A percentile compares a stretch with the other conserved stretches of the same genome.
Conservation (phyloP, 371 early-diverging fungal genomes). For the Rhizopus arrhizus region DNA sequence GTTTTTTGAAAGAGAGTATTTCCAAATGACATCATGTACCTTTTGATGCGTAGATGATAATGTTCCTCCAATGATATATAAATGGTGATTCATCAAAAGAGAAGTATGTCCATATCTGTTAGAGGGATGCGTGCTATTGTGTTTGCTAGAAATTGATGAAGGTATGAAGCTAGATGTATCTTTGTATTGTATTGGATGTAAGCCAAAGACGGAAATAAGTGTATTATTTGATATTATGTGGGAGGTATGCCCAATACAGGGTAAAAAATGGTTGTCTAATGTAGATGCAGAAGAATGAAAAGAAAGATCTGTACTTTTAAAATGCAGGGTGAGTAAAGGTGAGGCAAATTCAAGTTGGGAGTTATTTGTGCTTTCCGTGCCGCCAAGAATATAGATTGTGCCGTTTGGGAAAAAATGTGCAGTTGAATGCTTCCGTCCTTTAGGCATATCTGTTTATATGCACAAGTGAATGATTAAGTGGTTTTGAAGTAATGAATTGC, state of each 20-base stretch:
- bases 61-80: slow-evolving; percentile 18
- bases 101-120: slow-evolving; percentile 26
- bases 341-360: slow-evolving; percentile 6
- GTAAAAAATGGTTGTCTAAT: neutral
- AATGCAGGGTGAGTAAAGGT: slow-evolving; percentile 11
- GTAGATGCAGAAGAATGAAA: slow-evolving; percentile 1
- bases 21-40: slow-evolving; percentile 13
- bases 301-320: slow-evolving; percentile 15
- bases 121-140: neutral
- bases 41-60: neutral
- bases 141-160: neutral
- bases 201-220: slow-evolving; percentile 18
- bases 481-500: neutral
- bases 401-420: slow-evolving; percentile 22
- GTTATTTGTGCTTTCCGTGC: slow-evolving; percentile 7
- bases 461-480: neutral
- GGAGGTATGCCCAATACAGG: slow-evolving; percentile 22
- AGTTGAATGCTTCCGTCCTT: slow-evolving; percentile 21
- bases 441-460: slow-evolving; percentile 13
- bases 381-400: slow-evolving; percentile 23
- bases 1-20: slow-evolving; percentile 4
- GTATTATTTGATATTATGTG: slow-evolving; percentile 10
- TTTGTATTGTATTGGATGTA: slow-evolving; percentile 1
- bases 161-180: slow-evolving; percentile 3
- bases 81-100: neutral